phyloP scores from a whole-genome alignment of 2,329 filamentous ascomycete genomes.

The Elsinoe ampelina region DNA sequence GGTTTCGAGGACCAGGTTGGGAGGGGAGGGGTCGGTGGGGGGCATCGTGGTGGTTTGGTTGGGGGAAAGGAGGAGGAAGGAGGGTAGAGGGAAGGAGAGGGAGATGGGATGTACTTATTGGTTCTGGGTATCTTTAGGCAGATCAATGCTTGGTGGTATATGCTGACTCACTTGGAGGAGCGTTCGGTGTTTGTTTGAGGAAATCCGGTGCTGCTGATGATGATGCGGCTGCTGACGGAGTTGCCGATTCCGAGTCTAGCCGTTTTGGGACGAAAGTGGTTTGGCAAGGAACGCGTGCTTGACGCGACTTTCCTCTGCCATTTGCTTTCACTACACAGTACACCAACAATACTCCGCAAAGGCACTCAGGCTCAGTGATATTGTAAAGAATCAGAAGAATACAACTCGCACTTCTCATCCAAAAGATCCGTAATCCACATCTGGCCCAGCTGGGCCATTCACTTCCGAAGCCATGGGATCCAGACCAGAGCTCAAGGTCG shows the following conservation, averaged over 20 bases:
- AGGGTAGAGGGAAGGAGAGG: neutral
- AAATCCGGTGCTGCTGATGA: neutral
- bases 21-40: neutral
- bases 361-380: too few species aligned
- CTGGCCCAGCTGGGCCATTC: neutral
- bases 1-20: slow-evolving; percentile 2
- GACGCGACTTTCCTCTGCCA: slow-evolving; percentile 2
- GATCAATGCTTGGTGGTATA: neutral
- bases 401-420: neutral
- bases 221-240: neutral
- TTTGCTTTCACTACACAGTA: too few species aligned
- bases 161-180: neutral
- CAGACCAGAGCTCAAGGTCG: slow-evolving; percentile 58
- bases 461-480: slow-evolving; percentile 37
- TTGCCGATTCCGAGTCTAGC: neutral
- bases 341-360: too few species aligned
- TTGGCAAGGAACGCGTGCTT: neutral
- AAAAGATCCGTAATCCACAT: neutral
- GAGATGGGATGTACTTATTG: neutral
- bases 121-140: neutral
- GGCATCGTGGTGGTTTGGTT: neutral
- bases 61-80: neutral
- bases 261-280: slow-evolving; percentile 9
- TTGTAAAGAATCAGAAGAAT: too few species aligned
- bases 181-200: neutral